Evolutionary conservation across 768 basidiomycete species (phyloP), one percentile per base, ranked within the genome.

Genomic region (Phallus indusiatus): DNA sequence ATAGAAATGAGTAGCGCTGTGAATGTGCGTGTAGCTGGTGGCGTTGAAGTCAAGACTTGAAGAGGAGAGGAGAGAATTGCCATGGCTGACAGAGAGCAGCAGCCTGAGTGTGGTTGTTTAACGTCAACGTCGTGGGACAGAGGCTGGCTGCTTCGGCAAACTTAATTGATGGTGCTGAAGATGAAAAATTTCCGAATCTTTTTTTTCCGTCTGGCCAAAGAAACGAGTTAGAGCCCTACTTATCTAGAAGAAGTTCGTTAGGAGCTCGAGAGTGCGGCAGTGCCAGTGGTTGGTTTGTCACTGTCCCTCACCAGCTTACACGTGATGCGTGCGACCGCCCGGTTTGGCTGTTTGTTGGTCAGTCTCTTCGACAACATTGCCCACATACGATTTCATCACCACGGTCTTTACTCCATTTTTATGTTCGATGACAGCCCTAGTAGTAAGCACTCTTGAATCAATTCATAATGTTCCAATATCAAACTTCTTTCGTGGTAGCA

Each of bases 1-100:
- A 70, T 85, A 60, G 47, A 87, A 88, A 54, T 79, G 76, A 60
- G 78, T 76, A 49, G 42, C n/a, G 59, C 60, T 8, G 84, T 82
- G 64, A 88, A 88, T 46, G 73, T 77, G 65, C 88, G 88, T 57
- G 90, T 93, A 48, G 87, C 85, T 28, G 85, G 86, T 49, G 90
- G 90, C 69, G 85, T 81, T 22, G 88, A 85, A 63, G 82, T 76
- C 47, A 89, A 69, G 66, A 85, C 76, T 53, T 82, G 81, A 35
- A 89, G 63, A 2, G 87, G 87, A 37, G 87, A 84, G 21, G 86
- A 83, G 50, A 91, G 78, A 42, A 89, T 75, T 50, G 88, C 88
- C 90, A 91, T 92, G 52, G 20, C 54, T 14, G 20, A 36, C 17
- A 53, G 24, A 36, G 9, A 35, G 42, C 18, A n/a, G 34, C 16